Conservation (phyloP, 805 yeast species). For the Yarrowia sp. region DNA sequence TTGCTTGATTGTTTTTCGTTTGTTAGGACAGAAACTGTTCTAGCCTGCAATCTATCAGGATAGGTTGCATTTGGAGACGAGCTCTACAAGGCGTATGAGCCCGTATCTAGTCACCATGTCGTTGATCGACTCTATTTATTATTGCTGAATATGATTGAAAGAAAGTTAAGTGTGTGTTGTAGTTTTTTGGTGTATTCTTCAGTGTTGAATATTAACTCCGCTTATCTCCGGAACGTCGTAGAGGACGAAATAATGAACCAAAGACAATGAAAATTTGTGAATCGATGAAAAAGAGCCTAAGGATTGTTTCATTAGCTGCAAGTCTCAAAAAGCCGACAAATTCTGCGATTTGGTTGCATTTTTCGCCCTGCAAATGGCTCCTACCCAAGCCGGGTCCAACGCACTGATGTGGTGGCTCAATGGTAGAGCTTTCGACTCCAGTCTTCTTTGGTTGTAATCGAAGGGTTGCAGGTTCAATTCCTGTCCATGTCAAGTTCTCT, state of each 20-base stretch:
- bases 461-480: constrained; percentile 84
- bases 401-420: constrained; percentile 63
- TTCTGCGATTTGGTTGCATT: no score
- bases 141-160: constrained; percentile 17
- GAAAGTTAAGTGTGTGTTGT: neutral
- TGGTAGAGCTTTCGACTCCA: constrained; percentile 84
- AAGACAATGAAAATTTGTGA: no score
- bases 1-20: constrained; percentile 11
- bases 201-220: no score
- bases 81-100: neutral
- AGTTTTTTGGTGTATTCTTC: no score
- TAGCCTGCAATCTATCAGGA: constrained; percentile 22
- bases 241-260: neutral
- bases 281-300: no score
- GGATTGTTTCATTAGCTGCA: neutral
- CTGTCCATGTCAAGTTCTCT: constrained; percentile 67
- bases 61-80: constrained; percentile 2
- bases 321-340: neutral
- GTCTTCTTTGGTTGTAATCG: constrained; percentile 55
- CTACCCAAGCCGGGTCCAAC: neutral
- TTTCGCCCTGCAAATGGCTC: no score
- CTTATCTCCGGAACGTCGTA: neutral
- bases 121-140: constrained; percentile 27
- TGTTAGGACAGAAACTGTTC: constrained; percentile 6
- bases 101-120: constrained; percentile 2